Evolutionary conservation across 768 basidiomycete species (phyloP).

Genomic region (Agaricus sinodeliciosus): DNA sequence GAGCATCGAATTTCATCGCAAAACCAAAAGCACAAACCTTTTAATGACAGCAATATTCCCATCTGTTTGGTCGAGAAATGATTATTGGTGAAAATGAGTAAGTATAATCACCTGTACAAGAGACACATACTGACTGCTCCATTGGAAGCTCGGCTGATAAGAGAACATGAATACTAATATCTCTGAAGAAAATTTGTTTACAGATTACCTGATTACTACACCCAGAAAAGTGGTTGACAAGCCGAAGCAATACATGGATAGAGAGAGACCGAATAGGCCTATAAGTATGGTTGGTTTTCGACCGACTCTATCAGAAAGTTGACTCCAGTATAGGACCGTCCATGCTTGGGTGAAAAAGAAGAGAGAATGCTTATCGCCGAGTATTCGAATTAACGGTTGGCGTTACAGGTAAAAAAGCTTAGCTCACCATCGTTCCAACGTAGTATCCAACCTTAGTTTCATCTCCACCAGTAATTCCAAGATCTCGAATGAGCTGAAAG

Average conservation of each 20-base stretch:
- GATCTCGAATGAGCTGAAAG: constrained; percentile 52
- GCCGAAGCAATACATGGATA: constrained; percentile 73
- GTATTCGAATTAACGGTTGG: background rate
- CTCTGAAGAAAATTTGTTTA: no score
- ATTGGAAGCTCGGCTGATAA: constrained; percentile 53
- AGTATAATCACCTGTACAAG: background rate
- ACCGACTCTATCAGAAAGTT: constrained; percentile 66
- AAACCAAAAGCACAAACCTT: constrained; percentile 23
- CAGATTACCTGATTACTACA: constrained; percentile 42
- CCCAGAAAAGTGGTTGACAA: constrained; percentile 65
- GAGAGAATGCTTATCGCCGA: constrained; percentile 52
- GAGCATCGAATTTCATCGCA: background rate
- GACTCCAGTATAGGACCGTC: constrained; percentile 72
- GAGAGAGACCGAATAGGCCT: constrained; percentile 56
- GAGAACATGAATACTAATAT: no score
- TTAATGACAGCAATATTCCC: constrained; percentile 67
- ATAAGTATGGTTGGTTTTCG: constrained; percentile 69
- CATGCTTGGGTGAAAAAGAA: constrained; percentile 74
- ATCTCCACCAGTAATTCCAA: constrained; percentile 64
- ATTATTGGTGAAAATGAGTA: background rate
- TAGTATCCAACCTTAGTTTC: constrained; percentile 71
- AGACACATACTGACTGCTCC: constrained; percentile 56
- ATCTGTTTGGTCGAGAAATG: constrained; percentile 21
- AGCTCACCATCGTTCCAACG: constrained; percentile 62
- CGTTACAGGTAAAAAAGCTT: background rate